Base-by-base conservation (phyloP, 345 rosid species). In the Pelargonium nanum region DNA sequence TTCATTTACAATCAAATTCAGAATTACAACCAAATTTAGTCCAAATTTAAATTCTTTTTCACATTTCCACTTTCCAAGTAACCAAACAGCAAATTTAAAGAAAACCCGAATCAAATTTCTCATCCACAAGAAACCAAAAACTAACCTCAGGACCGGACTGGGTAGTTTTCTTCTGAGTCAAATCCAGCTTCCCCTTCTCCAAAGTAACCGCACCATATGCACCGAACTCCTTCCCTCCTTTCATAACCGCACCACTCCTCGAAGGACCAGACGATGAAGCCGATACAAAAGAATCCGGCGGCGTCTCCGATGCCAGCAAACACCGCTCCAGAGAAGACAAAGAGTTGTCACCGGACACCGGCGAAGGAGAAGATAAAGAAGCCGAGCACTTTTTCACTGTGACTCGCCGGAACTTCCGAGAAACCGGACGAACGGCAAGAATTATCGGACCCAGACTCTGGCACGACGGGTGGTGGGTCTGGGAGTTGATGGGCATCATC, bases 131-230 rank as follows among this genome's bases (percentile, higher is more conserved):
- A 24, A 30, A 19, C 26, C n/a, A 1, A 28, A 63, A 55, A 61
- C 75, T 23, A 24, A 92, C 98, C 96, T 93, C 91, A 24, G 99
- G 99, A 66, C 75, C 76, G 44, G 85, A 74, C 64, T 65, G n/a
- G n/a, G n/a, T 69, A 50, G 84, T 51, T 67, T 72, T 72, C 67
- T 87, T 81, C 78, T 82, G 87, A 45, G 93, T 52, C 73, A 77
- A 19, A 63, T 86, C 93, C 20, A 89, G 89, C 71, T 89, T 93
- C 68, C 91, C 91, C 61, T 89, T 93, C 73, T 93, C 96, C 75
- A 93, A 72, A 22, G 99, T 93, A 5, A 87, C 94, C 26, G 94
- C 83, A 58, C 96, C 94, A 10, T 77, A 53, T 0, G 99, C 75
- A 12, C 97, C 94, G 30, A 50, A 78, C 59, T 40, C 48, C 16